Evolutionary conservation across 257 asterid genomes (phyloP), one percentile per base, ranked within the genome.

Genomic region (Gardenia jasminoides): DNA sequence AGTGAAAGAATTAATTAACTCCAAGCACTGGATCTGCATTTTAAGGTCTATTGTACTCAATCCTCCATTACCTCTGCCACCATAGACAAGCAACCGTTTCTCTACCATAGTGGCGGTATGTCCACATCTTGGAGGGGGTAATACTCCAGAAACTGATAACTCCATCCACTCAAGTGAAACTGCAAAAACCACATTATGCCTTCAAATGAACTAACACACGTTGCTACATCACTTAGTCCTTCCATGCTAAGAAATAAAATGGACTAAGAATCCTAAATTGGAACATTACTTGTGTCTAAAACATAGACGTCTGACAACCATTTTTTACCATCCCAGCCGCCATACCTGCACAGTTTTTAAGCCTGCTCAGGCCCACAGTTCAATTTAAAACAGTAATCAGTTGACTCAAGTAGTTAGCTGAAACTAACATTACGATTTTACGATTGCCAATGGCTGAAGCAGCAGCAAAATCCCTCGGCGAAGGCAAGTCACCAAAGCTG

Each of bases 291-390:
- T 83, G 99, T 96, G 84, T 96, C 98, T 44, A 96, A 84, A 80
- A 96, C 83, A 82, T 84, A 92, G 77, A 96, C 96, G 77, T 96
- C 99, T 54, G 99, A 96, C 80, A 93, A 90, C 99, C 99, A 96
- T 90, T 88, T 93, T 87, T 91, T 93, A 74, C 97, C 97, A 90
- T 96, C 99, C 98, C 98, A 96, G 85, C 99, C 99, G 82, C 99
- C 98, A 83, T 85, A 93, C 99, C 99, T 96, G 90, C 88, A 83
- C 61, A 70, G 22, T 39, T 74, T 33, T 73, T 41, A 80, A 72
- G 64, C 71, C 71, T 78, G 70, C 76, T 70, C 74, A 73, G 70
- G 52, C 66, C 70, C 74, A 67, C 69, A 79, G 78, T 17, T 26
- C 72, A 76, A 75, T 46, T 80, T 72, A 79, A 72, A 54, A 50